Evolutionary conservation across 768 basidiomycete species (phyloP).

Genomic region (Trametes elegans): DNA sequence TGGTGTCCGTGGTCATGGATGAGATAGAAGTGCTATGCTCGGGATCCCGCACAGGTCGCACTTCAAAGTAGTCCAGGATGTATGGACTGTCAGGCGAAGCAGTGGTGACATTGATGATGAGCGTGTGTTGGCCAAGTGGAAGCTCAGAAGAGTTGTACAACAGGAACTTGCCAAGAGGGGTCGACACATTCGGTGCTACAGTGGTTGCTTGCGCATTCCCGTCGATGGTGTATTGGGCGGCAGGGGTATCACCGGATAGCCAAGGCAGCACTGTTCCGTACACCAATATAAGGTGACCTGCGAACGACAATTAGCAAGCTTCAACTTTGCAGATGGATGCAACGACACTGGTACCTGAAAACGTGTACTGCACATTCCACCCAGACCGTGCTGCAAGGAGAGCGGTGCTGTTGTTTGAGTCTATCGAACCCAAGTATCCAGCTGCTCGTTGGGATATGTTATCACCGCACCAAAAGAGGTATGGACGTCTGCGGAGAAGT

Average conservation of each 20-base stretch:
- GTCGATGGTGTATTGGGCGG: background rate
- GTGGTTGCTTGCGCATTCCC: background rate
- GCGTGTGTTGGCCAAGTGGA: background rate
- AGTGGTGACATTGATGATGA: background rate
- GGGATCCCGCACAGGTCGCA: background rate
- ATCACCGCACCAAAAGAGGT: too few species aligned
- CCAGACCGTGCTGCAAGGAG: too few species aligned
- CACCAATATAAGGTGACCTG: background rate
- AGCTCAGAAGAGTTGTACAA: background rate
- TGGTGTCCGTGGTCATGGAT: background rate
- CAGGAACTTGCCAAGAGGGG: background rate
- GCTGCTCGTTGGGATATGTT: too few species aligned
- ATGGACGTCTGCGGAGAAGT: too few species aligned
- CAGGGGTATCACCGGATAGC: background rate
- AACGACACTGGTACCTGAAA: too few species aligned
- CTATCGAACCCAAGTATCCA: too few species aligned
- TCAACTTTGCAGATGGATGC: too few species aligned
- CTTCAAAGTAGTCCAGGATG: background rate
- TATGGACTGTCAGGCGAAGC: background rate
- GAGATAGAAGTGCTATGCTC: background rate
- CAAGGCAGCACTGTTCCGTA: background rate
- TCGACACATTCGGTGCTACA: background rate
- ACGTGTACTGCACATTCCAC: too few species aligned
- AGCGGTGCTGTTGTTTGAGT: too few species aligned
- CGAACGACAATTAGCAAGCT: too few species aligned